Base-by-base conservation (phyloP, 1,284 basidiomycete species). In the Trametes polyzona region DNA sequence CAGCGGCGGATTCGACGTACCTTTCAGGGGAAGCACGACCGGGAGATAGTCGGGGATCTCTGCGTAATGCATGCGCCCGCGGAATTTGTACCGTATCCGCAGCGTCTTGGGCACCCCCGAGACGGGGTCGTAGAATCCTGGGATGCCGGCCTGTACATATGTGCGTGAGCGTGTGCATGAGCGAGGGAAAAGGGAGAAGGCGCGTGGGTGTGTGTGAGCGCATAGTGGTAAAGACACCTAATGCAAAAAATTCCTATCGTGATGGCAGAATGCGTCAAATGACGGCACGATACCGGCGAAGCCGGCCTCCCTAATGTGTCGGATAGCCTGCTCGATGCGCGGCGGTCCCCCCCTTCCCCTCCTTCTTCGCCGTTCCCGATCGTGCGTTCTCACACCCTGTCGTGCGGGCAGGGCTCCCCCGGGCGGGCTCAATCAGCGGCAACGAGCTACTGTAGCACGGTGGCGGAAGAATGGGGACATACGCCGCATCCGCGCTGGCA, bases 51-150 rank as follows among this genome's bases (percentile, higher is more conserved):
- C 94, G 64, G 83, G 83, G 58, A 93, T 84, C 63, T 87, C 84
- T 60, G 86, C 86, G 70, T 90, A 88, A 71, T 96, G 94, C 73
- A 80, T 65, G 58, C 79, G 79, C 37, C 84, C 87, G 60, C 83
- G 81, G 80, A 96, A 97, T 43, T 82, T 74, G 73, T 96, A 96
- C 40, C 85, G 81, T 43, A 96, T 79, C 27, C 83, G 76, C 47
- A 96, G 74, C 23, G 78, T 76, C 76, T 93, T 93, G 52, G 78
- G 73, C 54, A 82, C 77, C 35, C 82, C 83, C 33, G 88, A 83
- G n/a, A 82, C 85, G 57, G 85, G 90, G 73, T 93, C 90, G 67
- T 80, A 83, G 77, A 93, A 91, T 23, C 90, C 90, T 67, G 88
- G 83, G 57, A 93, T 75, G 35, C 82, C 81, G 53, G 83, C 74